Evolutionary conservation across 306 rosid genomes (phyloP).

Genomic region (Myrica gale): DNA sequence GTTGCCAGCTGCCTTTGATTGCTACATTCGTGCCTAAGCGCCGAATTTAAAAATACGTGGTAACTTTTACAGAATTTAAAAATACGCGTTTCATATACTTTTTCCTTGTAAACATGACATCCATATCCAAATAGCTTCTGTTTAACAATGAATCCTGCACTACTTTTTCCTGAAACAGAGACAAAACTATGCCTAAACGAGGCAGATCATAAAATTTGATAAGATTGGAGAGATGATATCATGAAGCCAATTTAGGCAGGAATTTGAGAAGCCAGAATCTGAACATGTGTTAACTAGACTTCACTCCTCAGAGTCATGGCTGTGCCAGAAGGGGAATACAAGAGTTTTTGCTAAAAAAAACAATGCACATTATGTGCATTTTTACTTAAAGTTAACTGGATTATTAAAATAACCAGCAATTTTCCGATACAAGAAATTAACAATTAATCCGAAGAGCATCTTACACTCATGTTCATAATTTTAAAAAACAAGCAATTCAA

Average conservation of each 20-base stretch:
- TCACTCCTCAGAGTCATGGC: background rate
- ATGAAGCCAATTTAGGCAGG: background rate
- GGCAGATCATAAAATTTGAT: too few species aligned
- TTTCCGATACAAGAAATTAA: slow-evolving; percentile 1
- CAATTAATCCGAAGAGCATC: background rate
- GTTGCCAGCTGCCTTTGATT: background rate
- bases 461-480: slow-evolving; percentile 11
- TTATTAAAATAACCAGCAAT: background rate
- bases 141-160: too few species aligned
- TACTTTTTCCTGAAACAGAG: too few species aligned
- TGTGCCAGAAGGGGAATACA: background rate
- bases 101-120: too few species aligned
- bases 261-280: background rate
- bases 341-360: background rate
- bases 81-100: too few species aligned
- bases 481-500: slow-evolving; percentile 26
- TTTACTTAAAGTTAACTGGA: background rate
- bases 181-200: too few species aligned
- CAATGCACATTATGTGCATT: background rate
- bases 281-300: background rate
- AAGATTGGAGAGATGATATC: too few species aligned
- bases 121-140: too few species aligned
- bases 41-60: background rate
- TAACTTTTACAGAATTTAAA: too few species aligned
- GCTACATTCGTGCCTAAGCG: background rate